A percentile compares a stretch with the other conserved stretches of the same genome.
Conservation (phyloP, 768 basidiomycete genomes). For the Tubosaeta sp. region DNA sequence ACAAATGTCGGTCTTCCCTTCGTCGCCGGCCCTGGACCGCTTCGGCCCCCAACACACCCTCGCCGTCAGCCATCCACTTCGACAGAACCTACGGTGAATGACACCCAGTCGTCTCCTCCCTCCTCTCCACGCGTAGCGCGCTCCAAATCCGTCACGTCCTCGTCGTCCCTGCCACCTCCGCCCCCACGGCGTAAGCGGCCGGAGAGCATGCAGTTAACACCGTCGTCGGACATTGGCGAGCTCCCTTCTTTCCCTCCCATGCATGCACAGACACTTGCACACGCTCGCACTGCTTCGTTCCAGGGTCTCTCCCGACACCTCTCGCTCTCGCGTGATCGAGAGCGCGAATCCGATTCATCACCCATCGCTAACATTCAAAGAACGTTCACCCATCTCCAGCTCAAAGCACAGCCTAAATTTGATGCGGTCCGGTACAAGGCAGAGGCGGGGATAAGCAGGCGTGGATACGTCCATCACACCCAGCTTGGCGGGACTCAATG, state of each 20-base stretch:
- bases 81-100: conserved; percentile 22
- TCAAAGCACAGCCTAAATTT: conserved; percentile 45
- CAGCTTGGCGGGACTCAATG: conserved; percentile 23
- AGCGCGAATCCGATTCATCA: conserved; percentile 23
- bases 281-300: conserved; percentile 18
- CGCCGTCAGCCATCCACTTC: conserved; percentile 38
- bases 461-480: conserved; percentile 50
- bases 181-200: conserved; percentile 52
- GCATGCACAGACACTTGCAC: conserved; percentile 10
- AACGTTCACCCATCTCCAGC: conserved; percentile 38
- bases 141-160: conserved; percentile 48
- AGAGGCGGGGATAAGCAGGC: conserved; percentile 58
- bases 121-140: conserved; percentile 42
- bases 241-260: conserved; percentile 7
- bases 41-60: conserved; percentile 52
- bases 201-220: conserved; percentile 56
- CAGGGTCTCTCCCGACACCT: conserved; percentile 35
- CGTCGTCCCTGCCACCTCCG: conserved; percentile 37
- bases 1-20: background rate
- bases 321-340: conserved; percentile 31
- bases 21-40: conserved; percentile 25
- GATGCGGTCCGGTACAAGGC: conserved; percentile 69
- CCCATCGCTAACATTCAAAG: conserved; percentile 41
- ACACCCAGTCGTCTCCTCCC: conserved; percentile 23
- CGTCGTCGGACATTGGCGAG: conserved; percentile 13